A percentile compares a stretch with the other conserved stretches of the same genome.
These are phyloP conservation scores for Beauveria rudraprayagi DNA, from an alignment of 2,329 filamentous ascomycete genomes.

Conservation along the genomic window DNA sequence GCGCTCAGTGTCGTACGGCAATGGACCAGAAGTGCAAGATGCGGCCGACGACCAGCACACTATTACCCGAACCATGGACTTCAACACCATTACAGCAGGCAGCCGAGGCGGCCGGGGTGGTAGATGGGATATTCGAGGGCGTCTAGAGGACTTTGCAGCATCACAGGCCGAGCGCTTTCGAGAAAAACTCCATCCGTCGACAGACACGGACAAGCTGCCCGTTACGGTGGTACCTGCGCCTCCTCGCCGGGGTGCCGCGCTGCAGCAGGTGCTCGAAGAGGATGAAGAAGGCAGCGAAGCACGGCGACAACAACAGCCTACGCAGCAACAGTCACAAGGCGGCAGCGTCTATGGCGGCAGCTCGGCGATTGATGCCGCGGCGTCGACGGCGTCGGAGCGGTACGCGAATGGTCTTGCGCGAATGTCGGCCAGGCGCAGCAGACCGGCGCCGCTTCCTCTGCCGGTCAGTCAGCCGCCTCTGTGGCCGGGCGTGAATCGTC, in stretches of 20 bases:
- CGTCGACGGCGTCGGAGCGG: neutral
- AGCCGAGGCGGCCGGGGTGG: conserved; percentile 2
- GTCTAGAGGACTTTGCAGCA: conserved; percentile 54
- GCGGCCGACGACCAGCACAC: neutral
- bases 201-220: conserved; percentile 47
- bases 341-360: conserved; percentile 1
- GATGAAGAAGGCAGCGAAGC: conserved; percentile 25
- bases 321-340: neutral
- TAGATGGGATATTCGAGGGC: conserved; percentile 48
- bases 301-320: neutral
- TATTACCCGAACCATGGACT: neutral
- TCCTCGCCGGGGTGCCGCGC: conserved; percentile 45
- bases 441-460: conserved; percentile 11
- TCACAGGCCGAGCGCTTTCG: conserved; percentile 52
- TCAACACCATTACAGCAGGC: neutral
- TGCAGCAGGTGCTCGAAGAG: conserved; percentile 50
- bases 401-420: conserved; percentile 5
- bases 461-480: conserved; percentile 30
- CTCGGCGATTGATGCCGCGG: conserved; percentile 1
- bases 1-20: conserved; percentile 8
- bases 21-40: conserved; percentile 1
- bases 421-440: conserved; percentile 18
- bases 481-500: conserved; percentile 33
- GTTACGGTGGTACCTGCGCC: conserved; percentile 56
- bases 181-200: conserved; percentile 46